These are phyloP conservation scores for Cercophora samala DNA, from an alignment of 495 filamentous ascomycete genomes.

Conservation along the genomic window DNA sequence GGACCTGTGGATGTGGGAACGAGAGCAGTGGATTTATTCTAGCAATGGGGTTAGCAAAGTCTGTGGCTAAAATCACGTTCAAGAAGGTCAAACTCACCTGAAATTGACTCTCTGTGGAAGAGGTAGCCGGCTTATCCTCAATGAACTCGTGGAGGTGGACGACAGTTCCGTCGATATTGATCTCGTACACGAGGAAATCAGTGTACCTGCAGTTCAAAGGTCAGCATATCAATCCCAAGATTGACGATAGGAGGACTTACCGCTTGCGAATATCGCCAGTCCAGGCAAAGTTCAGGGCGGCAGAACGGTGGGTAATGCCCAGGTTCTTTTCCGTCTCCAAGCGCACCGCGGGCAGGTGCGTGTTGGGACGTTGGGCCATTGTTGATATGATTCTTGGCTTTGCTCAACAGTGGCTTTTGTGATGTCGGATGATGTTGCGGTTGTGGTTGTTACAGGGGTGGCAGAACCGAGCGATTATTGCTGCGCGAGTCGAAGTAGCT, in stretches of 20 bases:
- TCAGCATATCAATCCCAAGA: no score
- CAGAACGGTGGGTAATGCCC: slow-evolving; percentile 37
- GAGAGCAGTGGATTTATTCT: background rate
- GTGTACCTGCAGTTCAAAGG: slow-evolving; percentile 63
- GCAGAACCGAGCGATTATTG: background rate
- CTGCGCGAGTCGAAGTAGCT: background rate
- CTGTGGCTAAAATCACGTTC: background rate
- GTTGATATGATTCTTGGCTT: slow-evolving; percentile 14
- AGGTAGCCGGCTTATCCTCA: slow-evolving; percentile 42
- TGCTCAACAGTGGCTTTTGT: background rate
- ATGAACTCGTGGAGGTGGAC: slow-evolving; percentile 63
- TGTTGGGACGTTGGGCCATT: slow-evolving; percentile 29
- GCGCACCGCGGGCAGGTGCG: slow-evolving; percentile 36
- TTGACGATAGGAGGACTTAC: slow-evolving; percentile 21
- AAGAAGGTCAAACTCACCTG: background rate
- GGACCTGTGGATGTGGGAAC: background rate
- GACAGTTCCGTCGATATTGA: slow-evolving; percentile 71
- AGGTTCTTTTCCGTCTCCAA: slow-evolving; percentile 35
- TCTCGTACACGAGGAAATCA: slow-evolving; percentile 94
- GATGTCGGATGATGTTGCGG: background rate
- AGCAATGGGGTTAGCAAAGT: background rate
- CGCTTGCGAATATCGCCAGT: slow-evolving; percentile 40
- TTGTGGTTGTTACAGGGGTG: slow-evolving; percentile 3
- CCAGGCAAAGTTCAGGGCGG: slow-evolving; percentile 35
- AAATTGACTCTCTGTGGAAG: slow-evolving; percentile 17